phyloP scores from a whole-genome alignment of 140 eudicot species.

The Flaveria floridana region DNA sequence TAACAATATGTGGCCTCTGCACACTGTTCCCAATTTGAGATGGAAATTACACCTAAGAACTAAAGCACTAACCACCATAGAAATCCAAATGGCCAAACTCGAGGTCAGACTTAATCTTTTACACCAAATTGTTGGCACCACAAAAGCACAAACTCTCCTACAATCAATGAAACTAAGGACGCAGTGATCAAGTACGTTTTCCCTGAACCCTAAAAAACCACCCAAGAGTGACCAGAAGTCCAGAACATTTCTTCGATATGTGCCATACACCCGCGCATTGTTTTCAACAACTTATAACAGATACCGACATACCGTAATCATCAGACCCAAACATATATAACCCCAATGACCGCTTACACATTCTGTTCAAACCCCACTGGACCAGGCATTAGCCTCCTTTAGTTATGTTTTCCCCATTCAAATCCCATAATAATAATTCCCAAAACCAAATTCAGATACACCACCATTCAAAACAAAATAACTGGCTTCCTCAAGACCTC shows the following conservation, averaged over 20 bases:
- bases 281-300: slow-evolving; percentile 28
- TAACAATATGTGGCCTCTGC: slow-evolving; percentile 4
- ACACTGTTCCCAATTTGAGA: slow-evolving; percentile 17
- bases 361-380: slow-evolving; percentile 23
- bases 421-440: slow-evolving; percentile 43
- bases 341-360: slow-evolving; percentile 32
- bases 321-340: slow-evolving; percentile 28
- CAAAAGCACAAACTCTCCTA: slow-evolving; percentile 25
- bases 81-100: slow-evolving; percentile 17
- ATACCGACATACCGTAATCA: slow-evolving; percentile 34
- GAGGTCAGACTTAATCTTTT: slow-evolving; percentile 23
- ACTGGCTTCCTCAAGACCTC: slow-evolving; percentile 85
- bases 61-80: slow-evolving; percentile 24
- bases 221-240: slow-evolving; percentile 20
- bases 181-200: slow-evolving; percentile 4
- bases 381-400: slow-evolving; percentile 31
- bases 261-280: slow-evolving; percentile 1
- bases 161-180: not conserved
- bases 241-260: slow-evolving; percentile 27
- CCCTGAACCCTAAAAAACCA: slow-evolving; percentile 26
- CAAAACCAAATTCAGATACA: slow-evolving; percentile 51
- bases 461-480: slow-evolving; percentile 50
- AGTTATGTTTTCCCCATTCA: slow-evolving; percentile 28
- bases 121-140: slow-evolving; percentile 18
- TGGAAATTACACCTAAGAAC: slow-evolving; percentile 20